Base-by-base conservation (phyloP, 2,329 filamentous ascomycete genomes). In the Trichoderma cornu-damae region DNA sequence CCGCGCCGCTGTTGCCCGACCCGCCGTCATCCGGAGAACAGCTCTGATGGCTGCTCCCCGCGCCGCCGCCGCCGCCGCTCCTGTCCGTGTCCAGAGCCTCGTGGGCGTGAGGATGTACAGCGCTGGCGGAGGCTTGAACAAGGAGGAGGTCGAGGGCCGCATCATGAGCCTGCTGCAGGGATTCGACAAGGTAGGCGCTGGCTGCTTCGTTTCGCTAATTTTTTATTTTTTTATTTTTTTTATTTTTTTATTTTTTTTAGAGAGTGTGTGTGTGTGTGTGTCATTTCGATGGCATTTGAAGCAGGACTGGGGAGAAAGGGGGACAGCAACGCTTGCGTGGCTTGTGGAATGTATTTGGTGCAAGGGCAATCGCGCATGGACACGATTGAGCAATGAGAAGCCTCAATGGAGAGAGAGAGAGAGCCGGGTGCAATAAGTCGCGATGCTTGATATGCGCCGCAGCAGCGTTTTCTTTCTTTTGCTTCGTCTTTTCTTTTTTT, bases 101-200 rank as follows among this genome's bases (percentile, higher is more conserved):
- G 81, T 86, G 72, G 81, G 84, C 66, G 80, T 89, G 70, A 82
- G 94, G 77, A 88, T 85, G 79, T 99, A 99, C 79, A 90, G 92
- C 65, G 89, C 93, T 54, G 86, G 82, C 60, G 84, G 86, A 63
- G 86, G 87, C 65, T 83, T 97, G 64, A 81, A 84, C 68, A 87
- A 91, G 80, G 80, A 86, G 58, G 90, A 96, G 79, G 89, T 96
- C 59, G 87, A 95, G 79, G 90, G 89, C 61, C 85, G 93, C 72
- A 96, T 97, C 81, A 82, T 96, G 74, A 89, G 90, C 75, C 80
- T 99, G 69, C 76, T 99, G 75, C 88, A 91, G 79, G 93, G 92
- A 74, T 99, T 97, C 73, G 94, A 99, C 80, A 99, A 99, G 88
- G 73, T 75, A 62, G 64, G 70, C 34, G 18, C 28, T n/a, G n/a